These are phyloP conservation scores for Trichoderma sp. DNA, from an alignment of 2,329 filamentous ascomycete genomes.

Conservation along the genomic window DNA sequence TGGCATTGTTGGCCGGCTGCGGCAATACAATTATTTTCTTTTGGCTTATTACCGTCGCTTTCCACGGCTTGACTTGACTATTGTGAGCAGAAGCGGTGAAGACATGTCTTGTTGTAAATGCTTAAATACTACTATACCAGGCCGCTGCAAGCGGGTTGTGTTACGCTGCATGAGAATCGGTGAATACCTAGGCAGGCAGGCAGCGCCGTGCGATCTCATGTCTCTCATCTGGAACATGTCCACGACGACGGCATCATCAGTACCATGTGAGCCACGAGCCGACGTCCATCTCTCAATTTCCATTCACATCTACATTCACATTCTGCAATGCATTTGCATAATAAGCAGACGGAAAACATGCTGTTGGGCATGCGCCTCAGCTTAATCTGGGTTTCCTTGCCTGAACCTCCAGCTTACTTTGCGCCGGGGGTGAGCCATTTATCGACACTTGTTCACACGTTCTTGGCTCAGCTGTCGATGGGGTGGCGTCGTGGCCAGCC, in stretches of 20 bases:
- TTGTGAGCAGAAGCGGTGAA: not conserved
- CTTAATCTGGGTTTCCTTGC: not conserved
- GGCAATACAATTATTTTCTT: constrained; percentile 12
- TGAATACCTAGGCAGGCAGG: not conserved
- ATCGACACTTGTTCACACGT: constrained; percentile 9
- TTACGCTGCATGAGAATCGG: not conserved
- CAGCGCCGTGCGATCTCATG: not conserved
- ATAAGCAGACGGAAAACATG: not conserved
- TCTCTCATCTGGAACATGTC: not conserved
- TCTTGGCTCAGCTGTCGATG: constrained; percentile 1
- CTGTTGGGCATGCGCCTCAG: not conserved
- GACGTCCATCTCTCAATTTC: not conserved
- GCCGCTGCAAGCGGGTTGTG: not conserved
- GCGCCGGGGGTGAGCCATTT: constrained; percentile 12
- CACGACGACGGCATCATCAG: not conserved
- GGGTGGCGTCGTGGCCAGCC: constrained; percentile 1
- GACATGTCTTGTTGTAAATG: not conserved
- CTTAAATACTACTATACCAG: not conserved
- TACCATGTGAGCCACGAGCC: not conserved
- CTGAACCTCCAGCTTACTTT: not conserved
- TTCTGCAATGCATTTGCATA: not conserved
- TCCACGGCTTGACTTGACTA: not conserved
- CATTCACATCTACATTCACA: not conserved
- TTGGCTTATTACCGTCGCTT: not conserved
- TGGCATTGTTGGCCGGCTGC: not conserved